A percentile compares a stretch with the other conserved stretches of the same genome.
These are phyloP conservation scores for Fraxinus paxiana DNA, from an alignment of 305 asterid species.

Conservation along the genomic window DNA sequence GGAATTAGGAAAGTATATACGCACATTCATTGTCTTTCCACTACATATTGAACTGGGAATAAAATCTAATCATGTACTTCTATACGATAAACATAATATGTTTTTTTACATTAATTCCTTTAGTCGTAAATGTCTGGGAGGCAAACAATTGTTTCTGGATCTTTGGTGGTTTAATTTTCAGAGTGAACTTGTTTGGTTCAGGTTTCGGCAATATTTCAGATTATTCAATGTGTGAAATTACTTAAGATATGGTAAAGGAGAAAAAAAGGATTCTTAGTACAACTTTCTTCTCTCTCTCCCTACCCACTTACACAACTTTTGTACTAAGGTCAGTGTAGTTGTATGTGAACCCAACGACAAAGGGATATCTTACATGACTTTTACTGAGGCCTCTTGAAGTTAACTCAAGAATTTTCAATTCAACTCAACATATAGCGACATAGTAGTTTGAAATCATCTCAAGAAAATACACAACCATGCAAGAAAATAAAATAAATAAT, in stretches of 20 bases:
- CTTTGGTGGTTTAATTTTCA: not conserved
- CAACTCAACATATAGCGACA: not conserved
- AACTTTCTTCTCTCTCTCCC: not conserved
- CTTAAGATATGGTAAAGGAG: not conserved
- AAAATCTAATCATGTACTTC: not conserved
- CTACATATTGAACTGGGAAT: not conserved
- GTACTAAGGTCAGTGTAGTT: not conserved
- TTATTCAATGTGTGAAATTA: not conserved
- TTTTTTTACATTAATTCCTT: not conserved
- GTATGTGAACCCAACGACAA: not conserved
- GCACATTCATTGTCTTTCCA: not conserved
- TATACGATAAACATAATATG: not conserved
- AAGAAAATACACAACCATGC: not conserved
- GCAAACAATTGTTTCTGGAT: not conserved
- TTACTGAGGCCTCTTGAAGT: not conserved
- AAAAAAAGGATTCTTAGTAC: not conserved
- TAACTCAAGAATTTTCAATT: not conserved
- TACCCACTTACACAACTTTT: not conserved
- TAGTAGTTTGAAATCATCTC: not conserved
- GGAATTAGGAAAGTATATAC: not conserved
- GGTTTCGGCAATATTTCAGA: not conserved
- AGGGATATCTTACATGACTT: not conserved
- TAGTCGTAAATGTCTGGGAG: not conserved
- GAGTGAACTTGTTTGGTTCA: not conserved
- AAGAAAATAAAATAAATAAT: not conserved